Conservation (phyloP, 2,329 filamentous ascomycete species). For the Diaporthe aspalathi region DNA sequence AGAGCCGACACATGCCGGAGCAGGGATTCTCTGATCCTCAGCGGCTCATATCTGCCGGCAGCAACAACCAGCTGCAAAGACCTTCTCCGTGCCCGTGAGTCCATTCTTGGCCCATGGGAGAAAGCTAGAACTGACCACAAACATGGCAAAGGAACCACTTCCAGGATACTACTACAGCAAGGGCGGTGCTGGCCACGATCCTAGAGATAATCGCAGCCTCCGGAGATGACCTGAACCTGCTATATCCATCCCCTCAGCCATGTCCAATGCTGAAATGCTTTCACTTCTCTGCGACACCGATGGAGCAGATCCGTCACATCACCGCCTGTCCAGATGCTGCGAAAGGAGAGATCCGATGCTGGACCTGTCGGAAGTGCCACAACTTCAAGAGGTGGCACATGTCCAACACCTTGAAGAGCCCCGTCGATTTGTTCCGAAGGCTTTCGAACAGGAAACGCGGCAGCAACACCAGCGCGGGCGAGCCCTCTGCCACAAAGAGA, state of each 20-base stretch:
- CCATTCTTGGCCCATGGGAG: not conserved
- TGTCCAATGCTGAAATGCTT: slow-evolving; percentile 25
- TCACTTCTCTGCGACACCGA: not conserved
- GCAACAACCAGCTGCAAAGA: not conserved
- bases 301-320: slow-evolving; percentile 9
- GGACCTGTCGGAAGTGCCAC: not conserved
- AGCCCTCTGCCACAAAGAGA: not conserved
- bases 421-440: slow-evolving; percentile 2
- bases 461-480: not conserved
- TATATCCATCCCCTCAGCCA: not conserved
- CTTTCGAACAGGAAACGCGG: slow-evolving; percentile 16
- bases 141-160: slow-evolving; percentile 15
- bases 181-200: not conserved
- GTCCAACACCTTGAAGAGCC: slow-evolving; percentile 11
- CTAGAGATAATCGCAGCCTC: not conserved
- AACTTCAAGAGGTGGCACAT: slow-evolving; percentile 21
- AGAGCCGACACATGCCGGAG: not conserved
- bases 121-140: not conserved
- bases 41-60: not conserved
- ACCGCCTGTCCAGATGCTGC: not conserved
- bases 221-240: not conserved
- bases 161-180: not conserved
- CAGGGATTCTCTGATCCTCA: not conserved
- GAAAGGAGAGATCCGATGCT: not conserved
- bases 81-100: slow-evolving; percentile 2